Evolutionary conservation across 768 basidiomycete genomes (phyloP).

Genomic region (Pisolithus albus): DNA sequence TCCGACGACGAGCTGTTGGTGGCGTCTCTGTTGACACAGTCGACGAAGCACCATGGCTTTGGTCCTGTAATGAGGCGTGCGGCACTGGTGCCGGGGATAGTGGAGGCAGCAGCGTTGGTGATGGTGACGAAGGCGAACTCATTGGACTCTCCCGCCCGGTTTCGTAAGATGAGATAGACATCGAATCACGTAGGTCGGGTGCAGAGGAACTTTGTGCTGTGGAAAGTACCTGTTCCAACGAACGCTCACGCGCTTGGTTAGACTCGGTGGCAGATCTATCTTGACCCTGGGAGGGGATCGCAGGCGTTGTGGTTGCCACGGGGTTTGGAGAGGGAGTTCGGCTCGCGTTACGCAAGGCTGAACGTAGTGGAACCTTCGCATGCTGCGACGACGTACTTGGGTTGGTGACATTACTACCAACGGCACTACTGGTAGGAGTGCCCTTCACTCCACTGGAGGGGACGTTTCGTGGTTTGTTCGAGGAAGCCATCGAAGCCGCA

Average conservation of each 20-base stretch:
- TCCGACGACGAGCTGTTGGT: constrained; percentile 43
- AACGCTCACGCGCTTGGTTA: not conserved
- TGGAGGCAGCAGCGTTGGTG: constrained; percentile 3
- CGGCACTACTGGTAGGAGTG: not conserved
- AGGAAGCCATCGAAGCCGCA: not conserved
- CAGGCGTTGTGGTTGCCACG: not conserved
- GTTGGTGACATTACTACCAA: not conserved
- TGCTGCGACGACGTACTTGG: constrained; percentile 16
- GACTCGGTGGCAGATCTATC: not conserved
- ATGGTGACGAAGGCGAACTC: constrained; percentile 9
- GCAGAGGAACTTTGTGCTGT: not conserved
- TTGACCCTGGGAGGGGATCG: not conserved
- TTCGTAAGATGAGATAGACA: constrained; percentile 57
- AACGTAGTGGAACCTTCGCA: constrained; percentile 48
- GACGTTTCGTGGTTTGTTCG: not conserved
- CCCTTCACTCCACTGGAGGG: not conserved
- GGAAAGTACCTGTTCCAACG: constrained; percentile 4
- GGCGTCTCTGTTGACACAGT: constrained; percentile 11
- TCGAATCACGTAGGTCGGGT: constrained; percentile 11
- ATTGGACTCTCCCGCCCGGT: constrained; percentile 53
- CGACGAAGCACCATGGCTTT: constrained; percentile 2
- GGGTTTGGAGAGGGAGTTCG: constrained; percentile 41
- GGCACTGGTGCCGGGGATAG: constrained; percentile 14
- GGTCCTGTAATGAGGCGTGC: not conserved
- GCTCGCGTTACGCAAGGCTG: constrained; percentile 53